Base-by-base conservation (phyloP, 2,329 filamentous ascomycete genomes). In the Paraconiothyrium sp. region DNA sequence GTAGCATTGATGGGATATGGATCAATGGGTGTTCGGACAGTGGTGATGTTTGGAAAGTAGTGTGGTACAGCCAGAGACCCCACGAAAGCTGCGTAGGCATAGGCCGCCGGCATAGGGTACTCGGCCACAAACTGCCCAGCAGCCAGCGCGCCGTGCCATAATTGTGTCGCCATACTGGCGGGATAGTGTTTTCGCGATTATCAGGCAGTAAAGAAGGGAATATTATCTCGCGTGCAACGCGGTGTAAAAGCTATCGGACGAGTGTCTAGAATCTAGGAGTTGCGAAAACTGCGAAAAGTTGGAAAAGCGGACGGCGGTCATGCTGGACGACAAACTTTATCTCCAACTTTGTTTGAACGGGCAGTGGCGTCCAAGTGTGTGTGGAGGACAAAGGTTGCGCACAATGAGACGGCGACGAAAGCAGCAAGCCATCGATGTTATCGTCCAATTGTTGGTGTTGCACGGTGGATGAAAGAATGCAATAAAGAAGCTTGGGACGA, bases 391-490 rank as follows among this genome's bases (percentile, higher is more conserved):
- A 55, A 55, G 52, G 11, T 6, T 20, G n/a, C 30, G 39, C 43
- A 55, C 52, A 55, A 54, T 41, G 20, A 52, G 22, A 32, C 22
- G 49, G 20, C 49, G 20, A 52, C 34, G 49, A 39, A n/a, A 39
- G 24, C 8, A 37, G 20, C 49, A 43, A 44, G 24, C 37, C 52
- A 34, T 46, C 52, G 37, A 46, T 2, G 8, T 13, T 43, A 35
- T 13, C 22, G 37, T 30, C 50, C 50, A 41, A 32, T 39, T 52
- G 34, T 11, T 34, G 35, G 20, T 37, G 35, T 30, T 41, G 35
- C 13, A 52, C 6, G 49, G 10, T 30, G 30, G 35, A 37, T 32
- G 20, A 35, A 35, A 52, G 14, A 41, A 27, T n/a, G 35, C n/a
- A 8, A 43, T 22, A 54, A 54, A 54, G 50, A 5, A 32, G 20